phyloP scores from a whole-genome alignment of 495 filamentous ascomycete species.

The Penicillium nucicola region DNA sequence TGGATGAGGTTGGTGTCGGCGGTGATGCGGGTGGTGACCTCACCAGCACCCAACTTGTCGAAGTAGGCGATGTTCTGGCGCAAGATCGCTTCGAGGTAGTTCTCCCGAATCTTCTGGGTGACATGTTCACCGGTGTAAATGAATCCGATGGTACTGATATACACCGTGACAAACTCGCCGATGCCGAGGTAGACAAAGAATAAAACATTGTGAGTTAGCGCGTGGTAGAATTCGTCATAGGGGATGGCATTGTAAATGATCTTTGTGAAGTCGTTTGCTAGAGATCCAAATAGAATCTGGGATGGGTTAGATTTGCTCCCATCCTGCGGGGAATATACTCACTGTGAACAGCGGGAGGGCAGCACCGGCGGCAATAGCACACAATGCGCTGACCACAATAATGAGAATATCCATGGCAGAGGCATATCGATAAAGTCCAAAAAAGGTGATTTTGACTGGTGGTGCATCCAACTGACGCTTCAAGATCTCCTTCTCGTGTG shows the following conservation, averaged over 20 bases:
- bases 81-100: slow-evolving; percentile 79
- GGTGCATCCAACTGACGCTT: slow-evolving; percentile 69
- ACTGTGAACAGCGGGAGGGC: slow-evolving; percentile 87
- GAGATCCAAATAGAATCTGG: slow-evolving; percentile 67
- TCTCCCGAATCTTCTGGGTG: slow-evolving; percentile 77
- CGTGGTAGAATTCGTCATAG: slow-evolving; percentile 53
- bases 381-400: slow-evolving; percentile 60
- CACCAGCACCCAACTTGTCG: slow-evolving; percentile 86
- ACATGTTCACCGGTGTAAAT: slow-evolving; percentile 93
- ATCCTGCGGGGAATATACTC: slow-evolving; percentile 11
- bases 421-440: slow-evolving; percentile 75
- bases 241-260: slow-evolving; percentile 50
- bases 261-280: slow-evolving; percentile 68
- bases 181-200: slow-evolving; percentile 93
- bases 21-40: slow-evolving; percentile 90
- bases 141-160: slow-evolving; percentile 81
- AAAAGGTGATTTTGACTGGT: slow-evolving; percentile 59
- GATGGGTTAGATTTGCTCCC: neutral
- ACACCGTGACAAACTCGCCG: slow-evolving; percentile 77
- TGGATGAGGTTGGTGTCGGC: slow-evolving; percentile 87
- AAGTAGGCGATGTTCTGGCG: slow-evolving; percentile 92
- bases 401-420: slow-evolving; percentile 72
- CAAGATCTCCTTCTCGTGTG: slow-evolving; percentile 63
- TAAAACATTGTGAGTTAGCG: slow-evolving; percentile 65
- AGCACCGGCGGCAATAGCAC: slow-evolving; percentile 74